phyloP scores from a whole-genome alignment of 495 filamentous ascomycete species.

The Evernia prunastri region DNA sequence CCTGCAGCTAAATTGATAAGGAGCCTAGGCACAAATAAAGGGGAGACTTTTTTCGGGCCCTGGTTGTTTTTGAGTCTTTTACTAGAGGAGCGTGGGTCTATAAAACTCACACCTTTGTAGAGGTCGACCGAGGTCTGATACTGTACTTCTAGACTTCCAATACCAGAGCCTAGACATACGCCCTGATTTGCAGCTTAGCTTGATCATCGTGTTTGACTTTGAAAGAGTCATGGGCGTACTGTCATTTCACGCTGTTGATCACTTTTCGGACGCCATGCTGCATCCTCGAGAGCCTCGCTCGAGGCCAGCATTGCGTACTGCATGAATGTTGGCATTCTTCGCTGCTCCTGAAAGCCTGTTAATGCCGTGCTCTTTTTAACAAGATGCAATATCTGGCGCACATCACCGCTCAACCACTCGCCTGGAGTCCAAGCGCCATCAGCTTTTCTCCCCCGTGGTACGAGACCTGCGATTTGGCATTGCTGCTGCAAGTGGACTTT shows the following conservation, averaged over 20 bases:
- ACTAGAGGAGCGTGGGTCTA: not conserved
- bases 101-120: constrained; percentile 55
- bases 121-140: constrained; percentile 75
- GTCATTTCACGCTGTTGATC: constrained; percentile 59
- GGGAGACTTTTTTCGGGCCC: constrained; percentile 89
- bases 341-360: constrained; percentile 51
- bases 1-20: constrained; percentile 93
- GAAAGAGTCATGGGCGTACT: constrained; percentile 36
- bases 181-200: constrained; percentile 42
- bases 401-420: constrained; percentile 67
- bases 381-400: constrained; percentile 22
- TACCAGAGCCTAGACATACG: constrained; percentile 91
- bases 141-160: constrained; percentile 86
- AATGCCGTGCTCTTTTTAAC: constrained; percentile 4
- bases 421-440: constrained; percentile 62
- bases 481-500: constrained; percentile 62
- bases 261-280: constrained; percentile 63
- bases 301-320: constrained; percentile 87
- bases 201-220: not conserved
- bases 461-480: constrained; percentile 75
- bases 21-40: constrained; percentile 84
- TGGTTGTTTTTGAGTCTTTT: constrained; percentile 27
- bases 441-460: constrained; percentile 54
- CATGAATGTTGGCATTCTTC: constrained; percentile 84
- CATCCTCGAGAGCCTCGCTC: constrained; percentile 79